These are phyloP conservation scores for Lipomyces lipofer DNA, from an alignment of 805 yeast genomes.

Conservation along the genomic window DNA sequence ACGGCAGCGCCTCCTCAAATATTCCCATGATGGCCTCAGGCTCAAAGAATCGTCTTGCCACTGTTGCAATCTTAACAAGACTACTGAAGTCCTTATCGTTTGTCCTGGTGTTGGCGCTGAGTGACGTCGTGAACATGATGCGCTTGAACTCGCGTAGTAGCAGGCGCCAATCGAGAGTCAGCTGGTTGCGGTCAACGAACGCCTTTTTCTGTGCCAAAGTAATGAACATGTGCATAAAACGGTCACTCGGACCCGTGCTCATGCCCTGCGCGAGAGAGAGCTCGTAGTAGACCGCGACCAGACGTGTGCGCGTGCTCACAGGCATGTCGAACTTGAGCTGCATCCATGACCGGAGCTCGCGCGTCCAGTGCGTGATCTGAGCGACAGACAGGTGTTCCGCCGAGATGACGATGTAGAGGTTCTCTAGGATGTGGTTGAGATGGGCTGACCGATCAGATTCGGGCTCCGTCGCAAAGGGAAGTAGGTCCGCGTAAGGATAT, in stretches of 20 bases:
- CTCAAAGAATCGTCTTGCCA: constrained; percentile 34
- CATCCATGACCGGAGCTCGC: constrained; percentile 76
- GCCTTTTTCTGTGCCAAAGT: constrained; percentile 53
- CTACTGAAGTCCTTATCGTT: constrained; percentile 11
- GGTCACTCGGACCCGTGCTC: constrained; percentile 59
- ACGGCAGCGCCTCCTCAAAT: constrained; percentile 36
- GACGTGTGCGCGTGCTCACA: constrained; percentile 54
- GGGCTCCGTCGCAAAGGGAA: constrained; percentile 77
- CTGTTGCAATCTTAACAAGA: constrained; percentile 23
- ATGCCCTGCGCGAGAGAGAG: constrained; percentile 66
- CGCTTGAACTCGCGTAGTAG: constrained; percentile 43
- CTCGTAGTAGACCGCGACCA: constrained; percentile 70
- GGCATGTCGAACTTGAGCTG: constrained; percentile 82
- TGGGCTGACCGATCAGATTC: constrained; percentile 70
- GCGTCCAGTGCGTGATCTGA: constrained; percentile 80
- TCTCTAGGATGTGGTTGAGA: constrained; percentile 74
- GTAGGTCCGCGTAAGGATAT: constrained; percentile 43
- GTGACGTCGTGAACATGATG: constrained; percentile 27
- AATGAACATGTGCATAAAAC: constrained; percentile 64
- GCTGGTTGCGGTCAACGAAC: constrained; percentile 45
- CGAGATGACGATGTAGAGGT: constrained; percentile 73
- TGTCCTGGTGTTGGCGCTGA: neutral
- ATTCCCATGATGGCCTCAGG: constrained; percentile 29
- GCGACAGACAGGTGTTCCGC: constrained; percentile 74
- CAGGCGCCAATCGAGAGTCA: constrained; percentile 54